Evolutionary conservation across 805 yeast genomes (phyloP).

Genomic region (Candida gorgasii): DNA sequence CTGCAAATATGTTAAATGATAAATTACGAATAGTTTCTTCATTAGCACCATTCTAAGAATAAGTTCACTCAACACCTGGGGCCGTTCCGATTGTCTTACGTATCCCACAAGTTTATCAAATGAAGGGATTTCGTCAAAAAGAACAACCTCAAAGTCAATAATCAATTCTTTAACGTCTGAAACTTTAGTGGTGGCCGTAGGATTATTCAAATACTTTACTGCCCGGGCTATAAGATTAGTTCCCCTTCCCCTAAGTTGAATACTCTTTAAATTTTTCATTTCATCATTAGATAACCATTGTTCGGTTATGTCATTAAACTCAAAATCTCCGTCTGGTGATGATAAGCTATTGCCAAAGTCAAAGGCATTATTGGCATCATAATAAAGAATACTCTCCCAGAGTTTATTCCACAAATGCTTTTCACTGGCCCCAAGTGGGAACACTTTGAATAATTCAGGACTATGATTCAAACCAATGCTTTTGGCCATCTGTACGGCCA

Average conservation of each 20-base stretch:
- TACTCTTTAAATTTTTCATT: not conserved
- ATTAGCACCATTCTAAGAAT: not conserved
- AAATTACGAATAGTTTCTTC: not conserved
- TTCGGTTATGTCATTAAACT: not conserved
- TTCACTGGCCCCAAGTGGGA: not conserved
- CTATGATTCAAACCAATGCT: not conserved
- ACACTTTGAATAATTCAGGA: not conserved
- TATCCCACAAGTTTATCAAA: not conserved
- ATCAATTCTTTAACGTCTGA: not conserved
- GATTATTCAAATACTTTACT: not conserved
- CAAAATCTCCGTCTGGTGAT: not conserved
- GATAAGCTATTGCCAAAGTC: not conserved
- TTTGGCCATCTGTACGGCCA: slow-evolving; percentile 1
- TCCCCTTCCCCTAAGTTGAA: not conserved
- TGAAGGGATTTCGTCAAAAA: not conserved
- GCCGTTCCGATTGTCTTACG: not conserved
- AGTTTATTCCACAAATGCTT: slow-evolving; percentile 1
- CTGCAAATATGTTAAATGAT: slow-evolving; percentile 1
- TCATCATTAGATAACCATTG: slow-evolving; percentile 4
- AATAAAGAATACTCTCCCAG: not conserved
- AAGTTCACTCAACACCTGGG: not conserved
- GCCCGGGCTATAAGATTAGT: not conserved
- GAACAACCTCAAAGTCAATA: not conserved
- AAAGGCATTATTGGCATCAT: slow-evolving; percentile 1
- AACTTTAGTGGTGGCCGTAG: not conserved